Percentiles rank a stretch among this genome's conserved stretches.
Conservation (phyloP, 345 rosid genomes). For the Eucalyptus cladocalyx region DNA sequence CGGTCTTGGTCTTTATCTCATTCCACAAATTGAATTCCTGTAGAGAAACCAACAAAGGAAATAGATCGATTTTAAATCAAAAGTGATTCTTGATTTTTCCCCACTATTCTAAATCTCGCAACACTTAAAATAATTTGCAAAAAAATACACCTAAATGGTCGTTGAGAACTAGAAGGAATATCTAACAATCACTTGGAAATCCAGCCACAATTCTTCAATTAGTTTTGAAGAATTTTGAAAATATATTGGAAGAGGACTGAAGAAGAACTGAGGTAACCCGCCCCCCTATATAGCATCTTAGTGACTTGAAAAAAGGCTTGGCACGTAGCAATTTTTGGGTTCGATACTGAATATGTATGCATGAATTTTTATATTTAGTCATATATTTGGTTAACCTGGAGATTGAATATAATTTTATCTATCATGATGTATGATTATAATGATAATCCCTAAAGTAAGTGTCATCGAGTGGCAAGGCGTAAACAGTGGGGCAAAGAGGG, state of each 20-base stretch:
- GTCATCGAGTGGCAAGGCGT: background rate
- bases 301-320: background rate
- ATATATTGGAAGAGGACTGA: background rate
- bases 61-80: background rate
- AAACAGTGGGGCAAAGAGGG: background rate
- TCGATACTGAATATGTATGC: background rate
- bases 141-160: background rate
- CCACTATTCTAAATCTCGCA: background rate
- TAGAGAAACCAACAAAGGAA: background rate
- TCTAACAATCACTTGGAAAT: no score
- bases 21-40: background rate
- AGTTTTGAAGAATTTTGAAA: background rate
- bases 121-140: background rate
- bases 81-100: background rate
- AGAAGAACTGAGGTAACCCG: background rate
- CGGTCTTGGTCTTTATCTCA: background rate
- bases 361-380: background rate
- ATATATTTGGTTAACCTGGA: background rate
- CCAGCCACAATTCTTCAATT: background rate
- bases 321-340: background rate
- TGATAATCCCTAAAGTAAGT: background rate
- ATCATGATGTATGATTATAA: background rate
- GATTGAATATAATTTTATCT: background rate
- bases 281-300: background rate
- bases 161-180: background rate